A percentile compares a stretch with the other conserved stretches of the same genome.
Evolutionary conservation across 192 early-diverging fungal species (phyloP).

Genomic region (Paraglomus occultum): DNA sequence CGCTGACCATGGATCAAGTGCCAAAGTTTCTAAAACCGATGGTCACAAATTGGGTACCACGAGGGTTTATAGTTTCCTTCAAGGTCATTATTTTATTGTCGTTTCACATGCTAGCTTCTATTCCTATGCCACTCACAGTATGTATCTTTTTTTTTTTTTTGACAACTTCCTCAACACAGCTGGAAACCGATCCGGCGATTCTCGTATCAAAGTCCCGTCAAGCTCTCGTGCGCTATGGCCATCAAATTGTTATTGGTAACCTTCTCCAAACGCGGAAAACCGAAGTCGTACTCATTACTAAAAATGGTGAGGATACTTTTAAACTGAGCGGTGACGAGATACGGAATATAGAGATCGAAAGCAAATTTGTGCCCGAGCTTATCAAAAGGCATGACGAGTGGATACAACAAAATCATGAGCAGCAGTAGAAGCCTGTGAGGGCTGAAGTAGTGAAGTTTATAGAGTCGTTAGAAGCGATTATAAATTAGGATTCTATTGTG

Average conservation of each 20-base stretch:
- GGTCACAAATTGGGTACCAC: constrained; percentile 89
- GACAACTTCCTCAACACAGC: constrained; percentile 31
- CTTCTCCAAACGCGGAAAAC: constrained; percentile 85
- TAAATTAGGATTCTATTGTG: too few species aligned
- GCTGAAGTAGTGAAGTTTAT: too few species aligned
- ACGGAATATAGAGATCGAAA: constrained; percentile 78
- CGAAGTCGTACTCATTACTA: constrained; percentile 68
- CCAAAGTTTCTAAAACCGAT: constrained; percentile 95
- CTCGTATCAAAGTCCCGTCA: constrained; percentile 77
- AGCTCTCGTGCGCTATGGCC: constrained; percentile 83
- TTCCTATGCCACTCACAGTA: neutral
- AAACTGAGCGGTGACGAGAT: constrained; percentile 50
- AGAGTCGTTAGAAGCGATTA: too few species aligned
- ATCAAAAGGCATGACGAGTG: constrained; percentile 63
- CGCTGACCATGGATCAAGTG: constrained; percentile 90
- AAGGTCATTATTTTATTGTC: constrained; percentile 56
- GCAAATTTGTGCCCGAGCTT: constrained; percentile 68
- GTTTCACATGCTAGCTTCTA: neutral
- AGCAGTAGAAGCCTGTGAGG: too few species aligned
- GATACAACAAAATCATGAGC: too few species aligned
- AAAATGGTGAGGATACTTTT: constrained; percentile 45
- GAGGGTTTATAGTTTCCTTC: constrained; percentile 94
- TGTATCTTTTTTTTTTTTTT: neutral
- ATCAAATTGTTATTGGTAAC: constrained; percentile 98
- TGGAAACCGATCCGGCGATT: constrained; percentile 88